phyloP scores from a whole-genome alignment of 2,329 filamentous ascomycete genomes.

The Gaeumannomyces tritici region DNA sequence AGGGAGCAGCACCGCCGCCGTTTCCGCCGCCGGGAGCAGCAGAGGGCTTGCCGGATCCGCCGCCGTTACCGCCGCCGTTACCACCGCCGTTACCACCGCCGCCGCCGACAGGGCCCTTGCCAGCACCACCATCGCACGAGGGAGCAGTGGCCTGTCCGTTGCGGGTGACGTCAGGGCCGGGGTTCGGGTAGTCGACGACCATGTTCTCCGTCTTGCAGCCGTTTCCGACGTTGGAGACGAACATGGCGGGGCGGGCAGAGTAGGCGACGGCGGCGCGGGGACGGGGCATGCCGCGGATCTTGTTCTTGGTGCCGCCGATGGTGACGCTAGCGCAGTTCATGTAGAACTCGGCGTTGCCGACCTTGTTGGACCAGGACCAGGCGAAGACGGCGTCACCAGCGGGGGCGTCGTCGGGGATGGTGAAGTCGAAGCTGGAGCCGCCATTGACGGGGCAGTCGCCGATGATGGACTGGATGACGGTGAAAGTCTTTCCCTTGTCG shows the following conservation, averaged over 20 bases:
- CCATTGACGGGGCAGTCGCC: conserved; percentile 37
- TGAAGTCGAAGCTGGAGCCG: conserved; percentile 51
- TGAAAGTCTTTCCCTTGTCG: conserved; percentile 60
- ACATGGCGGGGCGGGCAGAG: background rate
- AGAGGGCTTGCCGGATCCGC: background rate
- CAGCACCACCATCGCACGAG: conserved; percentile 2
- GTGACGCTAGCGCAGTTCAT: conserved; percentile 72
- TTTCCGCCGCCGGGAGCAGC: too few species aligned
- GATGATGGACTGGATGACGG: conserved; percentile 51
- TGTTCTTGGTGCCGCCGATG: conserved; percentile 32
- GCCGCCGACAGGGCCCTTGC: background rate
- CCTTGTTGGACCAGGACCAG: conserved; percentile 70
- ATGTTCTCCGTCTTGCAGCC: conserved; percentile 5
- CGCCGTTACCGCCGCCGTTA: background rate
- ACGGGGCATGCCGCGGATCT: background rate
- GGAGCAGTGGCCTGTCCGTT: background rate
- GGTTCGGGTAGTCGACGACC: conserved; percentile 3
- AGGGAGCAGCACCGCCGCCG: background rate
- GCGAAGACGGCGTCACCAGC: conserved; percentile 53
- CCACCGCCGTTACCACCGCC: background rate
- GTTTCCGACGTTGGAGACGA: conserved; percentile 3
- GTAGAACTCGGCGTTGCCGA: conserved; percentile 76
- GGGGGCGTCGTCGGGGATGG: conserved; percentile 52
- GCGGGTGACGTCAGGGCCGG: conserved; percentile 1
- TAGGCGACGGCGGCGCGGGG: background rate